Evolutionary conservation across 2,329 filamentous ascomycete species (phyloP).

Genomic region (Nakataea oryzae): DNA sequence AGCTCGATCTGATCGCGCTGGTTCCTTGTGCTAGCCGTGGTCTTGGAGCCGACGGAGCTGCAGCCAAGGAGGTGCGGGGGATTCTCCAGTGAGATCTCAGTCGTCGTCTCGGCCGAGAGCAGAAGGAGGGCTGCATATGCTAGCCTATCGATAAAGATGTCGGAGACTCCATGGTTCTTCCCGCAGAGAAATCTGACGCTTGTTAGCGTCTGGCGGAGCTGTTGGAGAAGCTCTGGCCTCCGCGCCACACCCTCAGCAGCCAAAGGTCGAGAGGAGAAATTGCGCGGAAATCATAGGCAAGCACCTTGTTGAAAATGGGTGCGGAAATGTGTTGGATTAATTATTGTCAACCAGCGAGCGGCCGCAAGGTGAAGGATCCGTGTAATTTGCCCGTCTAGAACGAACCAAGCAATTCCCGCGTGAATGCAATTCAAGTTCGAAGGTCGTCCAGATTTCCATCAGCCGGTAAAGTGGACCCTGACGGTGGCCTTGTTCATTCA

Average conservation of each 20-base stretch:
- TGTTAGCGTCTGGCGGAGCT: conserved; percentile 34
- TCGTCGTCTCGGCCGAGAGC: conserved; percentile 31
- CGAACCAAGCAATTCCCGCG: no score
- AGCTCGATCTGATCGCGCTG: conserved; percentile 49
- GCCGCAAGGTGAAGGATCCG: no score
- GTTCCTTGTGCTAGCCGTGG: conserved; percentile 40
- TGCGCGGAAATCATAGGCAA: conserved; percentile 16
- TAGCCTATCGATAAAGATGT: conserved; percentile 22
- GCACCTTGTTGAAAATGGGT: background rate
- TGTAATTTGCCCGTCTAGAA: no score
- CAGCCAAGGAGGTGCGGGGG: conserved; percentile 54
- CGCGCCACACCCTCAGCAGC: conserved; percentile 21
- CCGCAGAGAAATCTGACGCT: conserved; percentile 44
- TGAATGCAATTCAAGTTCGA: background rate
- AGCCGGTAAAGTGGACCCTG: background rate
- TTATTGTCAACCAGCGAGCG: no score
- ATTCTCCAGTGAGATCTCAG: conserved; percentile 30
- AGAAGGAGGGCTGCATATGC: conserved; percentile 12
- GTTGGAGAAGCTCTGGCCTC: conserved; percentile 24
- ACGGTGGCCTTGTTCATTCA: no score
- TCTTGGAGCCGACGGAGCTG: conserved; percentile 42
- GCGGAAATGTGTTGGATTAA: background rate
- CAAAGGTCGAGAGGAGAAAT: conserved; percentile 41
- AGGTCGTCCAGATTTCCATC: background rate
- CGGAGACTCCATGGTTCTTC: conserved; percentile 34